Percentiles rank a stretch among this genome's conserved stretches.
Conservation (phyloP, 2,329 filamentous ascomycete genomes). For the Spiromastix sp. region DNA sequence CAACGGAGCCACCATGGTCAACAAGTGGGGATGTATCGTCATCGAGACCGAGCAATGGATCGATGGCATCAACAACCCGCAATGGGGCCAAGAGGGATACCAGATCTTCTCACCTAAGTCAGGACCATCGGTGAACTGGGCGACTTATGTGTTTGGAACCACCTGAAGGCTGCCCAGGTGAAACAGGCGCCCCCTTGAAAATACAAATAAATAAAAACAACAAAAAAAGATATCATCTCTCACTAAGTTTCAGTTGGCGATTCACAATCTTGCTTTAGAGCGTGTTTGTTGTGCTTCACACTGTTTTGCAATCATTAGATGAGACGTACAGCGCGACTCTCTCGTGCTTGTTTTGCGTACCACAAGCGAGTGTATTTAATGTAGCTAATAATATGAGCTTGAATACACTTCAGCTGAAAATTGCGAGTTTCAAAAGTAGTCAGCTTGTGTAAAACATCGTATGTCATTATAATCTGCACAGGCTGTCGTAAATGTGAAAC, state of each 20-base stretch:
- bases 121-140: conserved; percentile 31
- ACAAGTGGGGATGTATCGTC: conserved; percentile 73
- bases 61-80: conserved; percentile 82
- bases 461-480: too few relatives aligned
- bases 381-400: too few relatives aligned
- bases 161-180: conserved; percentile 20
- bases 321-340: background rate
- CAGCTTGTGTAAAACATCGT: too few relatives aligned
- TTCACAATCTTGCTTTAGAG: background rate
- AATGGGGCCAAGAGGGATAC: conserved; percentile 58
- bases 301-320: background rate
- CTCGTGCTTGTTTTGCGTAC: too few relatives aligned
- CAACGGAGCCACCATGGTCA: conserved; percentile 36
- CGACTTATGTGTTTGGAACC: conserved; percentile 35
- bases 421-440: too few relatives aligned
- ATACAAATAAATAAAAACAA: background rate
- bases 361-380: too few relatives aligned
- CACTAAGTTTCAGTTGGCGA: background rate
- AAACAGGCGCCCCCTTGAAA: too few relatives aligned
- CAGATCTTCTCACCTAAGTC: conserved; percentile 33
- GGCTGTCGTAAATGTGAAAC: too few relatives aligned
- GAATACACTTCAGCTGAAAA: too few relatives aligned
- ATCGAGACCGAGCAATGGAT: conserved; percentile 92
- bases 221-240: background rate
- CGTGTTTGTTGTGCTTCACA: background rate